Evolutionary conservation across 75 land plant species (phyloP), one percentile per base, ranked within the genome.

Genomic region (Isoetes taiwanensis): DNA sequence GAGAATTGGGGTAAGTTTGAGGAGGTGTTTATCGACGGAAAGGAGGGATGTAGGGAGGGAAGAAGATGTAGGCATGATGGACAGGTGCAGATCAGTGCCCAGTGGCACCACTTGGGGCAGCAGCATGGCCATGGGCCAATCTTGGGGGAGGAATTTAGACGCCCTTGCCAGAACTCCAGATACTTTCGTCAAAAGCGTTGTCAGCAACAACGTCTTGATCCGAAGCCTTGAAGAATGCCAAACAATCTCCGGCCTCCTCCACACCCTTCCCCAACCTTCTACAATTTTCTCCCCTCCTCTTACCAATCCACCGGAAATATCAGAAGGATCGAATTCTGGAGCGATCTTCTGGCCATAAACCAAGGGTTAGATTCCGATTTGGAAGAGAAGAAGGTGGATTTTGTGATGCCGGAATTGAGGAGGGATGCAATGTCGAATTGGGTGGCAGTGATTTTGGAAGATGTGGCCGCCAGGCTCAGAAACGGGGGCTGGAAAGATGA

Each of bases 261-360:
- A n/a, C n/a, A n/a, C n/a, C n/a, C n/a, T n/a, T n/a, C n/a, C n/a
- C n/a, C n/a, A n/a, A n/a, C n/a, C n/a, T n/a, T n/a, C n/a, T n/a
- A n/a, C n/a, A n/a, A n/a, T n/a, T n/a, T n/a, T n/a, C n/a, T n/a
- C n/a, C n/a, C n/a, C n/a, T n/a, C n/a, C n/a, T n/a, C n/a, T n/a
- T n/a, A 82, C 69, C 29, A 71, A 56, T 12, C 35, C 81, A 16
- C 74, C 82, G n/a, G n/a, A n/a, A n/a, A n/a, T n/a, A n/a, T n/a
- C 20, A 58, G 95, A 21, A 78, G 89, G 76, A 77, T 88, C 11
- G 85, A 88, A 61, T 84, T 88, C 68, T 88, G 95, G 95, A 80
- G 85, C 52, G 95, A 88, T 27, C 70, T 80, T n/a, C n/a, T n/a
- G n/a, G n/a, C n/a, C n/a, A n/a, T 26, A 43, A 67, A 30, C 24